Percentiles rank a stretch among this genome's conserved stretches.
Evolutionary conservation across 2,329 filamentous ascomycete genomes (phyloP).

Genomic region (Canariomyces notabilis): DNA sequence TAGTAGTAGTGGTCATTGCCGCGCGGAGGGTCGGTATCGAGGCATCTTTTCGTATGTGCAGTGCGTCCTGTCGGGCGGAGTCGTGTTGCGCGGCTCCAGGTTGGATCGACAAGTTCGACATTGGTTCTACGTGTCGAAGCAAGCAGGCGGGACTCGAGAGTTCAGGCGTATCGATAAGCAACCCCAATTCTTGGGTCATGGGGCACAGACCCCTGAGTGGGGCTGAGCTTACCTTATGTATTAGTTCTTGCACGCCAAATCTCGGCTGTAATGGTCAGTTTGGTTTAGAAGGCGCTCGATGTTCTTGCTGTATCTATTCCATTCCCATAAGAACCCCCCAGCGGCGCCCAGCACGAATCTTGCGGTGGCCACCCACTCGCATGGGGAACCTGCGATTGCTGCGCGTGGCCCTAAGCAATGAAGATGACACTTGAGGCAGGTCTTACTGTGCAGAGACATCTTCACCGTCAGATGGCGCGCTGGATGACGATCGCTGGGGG

Average conservation of each 20-base stretch:
- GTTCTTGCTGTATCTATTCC: constrained; percentile 44
- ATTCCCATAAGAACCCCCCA: constrained; percentile 51
- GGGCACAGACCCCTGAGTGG: neutral
- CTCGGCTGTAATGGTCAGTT: constrained; percentile 59
- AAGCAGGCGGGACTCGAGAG: no score
- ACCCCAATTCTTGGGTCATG: constrained; percentile 7
- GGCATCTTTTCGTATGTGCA: no score
- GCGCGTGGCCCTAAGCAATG: constrained; percentile 60
- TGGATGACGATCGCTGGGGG: constrained; percentile 62
- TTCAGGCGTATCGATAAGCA: constrained; percentile 6
- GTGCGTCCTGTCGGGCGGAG: no score
- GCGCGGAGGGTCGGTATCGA: no score
- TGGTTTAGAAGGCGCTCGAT: constrained; percentile 50
- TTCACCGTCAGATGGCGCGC: constrained; percentile 66
- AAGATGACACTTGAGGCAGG: constrained; percentile 66
- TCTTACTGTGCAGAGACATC: constrained; percentile 66
- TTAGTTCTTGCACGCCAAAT: constrained; percentile 1
- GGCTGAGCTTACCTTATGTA: constrained; percentile 4
- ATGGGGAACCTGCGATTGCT: constrained; percentile 63
- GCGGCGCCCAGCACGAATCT: constrained; percentile 65
- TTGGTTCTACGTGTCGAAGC: no score
- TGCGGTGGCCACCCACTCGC: constrained; percentile 61
- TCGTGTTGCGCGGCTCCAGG: no score
- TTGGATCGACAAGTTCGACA: no score
- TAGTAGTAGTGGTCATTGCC: no score